Percentiles rank a stretch among this genome's conserved stretches.
Evolutionary conservation across 805 yeast genomes (phyloP).

Genomic region (Zygoascus biomembranicola): DNA sequence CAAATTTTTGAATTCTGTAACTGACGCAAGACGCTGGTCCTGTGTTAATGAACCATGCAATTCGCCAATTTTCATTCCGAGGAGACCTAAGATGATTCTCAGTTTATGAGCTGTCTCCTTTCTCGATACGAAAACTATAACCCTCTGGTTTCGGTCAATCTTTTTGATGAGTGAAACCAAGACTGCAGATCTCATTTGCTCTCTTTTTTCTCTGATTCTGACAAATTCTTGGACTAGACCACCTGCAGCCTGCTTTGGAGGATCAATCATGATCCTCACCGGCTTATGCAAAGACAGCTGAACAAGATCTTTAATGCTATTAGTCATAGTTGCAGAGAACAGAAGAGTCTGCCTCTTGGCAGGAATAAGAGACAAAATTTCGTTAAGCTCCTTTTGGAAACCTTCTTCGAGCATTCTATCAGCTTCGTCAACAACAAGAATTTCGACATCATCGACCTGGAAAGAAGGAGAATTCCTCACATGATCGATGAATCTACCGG

Average conservation of each 20-base stretch:
- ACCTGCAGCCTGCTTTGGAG: slow-evolving; percentile 91
- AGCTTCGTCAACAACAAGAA: slow-evolving; percentile 92
- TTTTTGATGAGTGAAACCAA: slow-evolving; percentile 62
- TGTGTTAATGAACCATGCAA: slow-evolving; percentile 74
- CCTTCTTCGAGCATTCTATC: slow-evolving; percentile 99
- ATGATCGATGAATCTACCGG: slow-evolving; percentile 98
- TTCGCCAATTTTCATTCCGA: slow-evolving; percentile 60
- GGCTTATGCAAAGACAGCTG: slow-evolving; percentile 85
- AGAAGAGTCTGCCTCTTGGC: slow-evolving; percentile 85
- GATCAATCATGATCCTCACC: slow-evolving; percentile 90
- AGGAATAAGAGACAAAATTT: slow-evolving; percentile 80
- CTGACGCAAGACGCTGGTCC: slow-evolving; percentile 85
- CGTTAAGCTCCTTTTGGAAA: slow-evolving; percentile 89
- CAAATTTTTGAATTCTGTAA: slow-evolving; percentile 72
- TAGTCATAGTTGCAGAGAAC: slow-evolving; percentile 97
- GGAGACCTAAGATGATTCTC: slow-evolving; percentile 71
- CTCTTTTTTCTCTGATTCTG: slow-evolving; percentile 68
- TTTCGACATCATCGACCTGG: slow-evolving; percentile 83
- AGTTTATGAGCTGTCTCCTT: slow-evolving; percentile 86
- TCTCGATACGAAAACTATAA: slow-evolving; percentile 85
- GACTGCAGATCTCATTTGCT: slow-evolving; percentile 83
- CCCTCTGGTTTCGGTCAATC: slow-evolving; percentile 61
- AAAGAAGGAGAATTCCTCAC: slow-evolving; percentile 91
- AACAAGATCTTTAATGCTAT: slow-evolving; percentile 78
- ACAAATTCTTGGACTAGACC: slow-evolving; percentile 90